Base-by-base conservation (phyloP, 345 rosid species). In the Eucalyptus sp. region DNA sequence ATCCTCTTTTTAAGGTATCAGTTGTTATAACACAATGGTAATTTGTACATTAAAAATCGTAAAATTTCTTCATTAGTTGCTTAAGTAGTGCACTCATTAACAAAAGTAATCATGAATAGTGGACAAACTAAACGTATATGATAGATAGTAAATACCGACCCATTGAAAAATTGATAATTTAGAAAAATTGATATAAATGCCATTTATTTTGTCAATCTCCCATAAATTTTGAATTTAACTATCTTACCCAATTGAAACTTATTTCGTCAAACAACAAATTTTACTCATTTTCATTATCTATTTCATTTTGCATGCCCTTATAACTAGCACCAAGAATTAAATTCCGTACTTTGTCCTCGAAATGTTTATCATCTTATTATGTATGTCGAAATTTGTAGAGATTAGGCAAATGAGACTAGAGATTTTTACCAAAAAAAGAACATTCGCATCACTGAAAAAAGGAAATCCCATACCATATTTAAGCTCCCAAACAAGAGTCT, bases 311-410 rank as follows among this genome's bases (percentile, higher is more conserved):
- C 0, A 1, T 17, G 44, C 7, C 7, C 24, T 9, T 71, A 33
- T 33, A 16, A 16, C 22, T 14, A 8, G 5, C 10, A 1, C 4
- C 3, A 4, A 71, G 24, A 18, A 71, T 37, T 22, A 71, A 71
- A 71, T 3, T 33, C 3, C 0, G 1, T 7, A 68, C 0, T 1
- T 18, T 3, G 24, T 2, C 13, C 13, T 33, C 3, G 0, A 71
- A 68, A 33, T 33, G 25, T 17, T 33, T 71, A 9, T 0, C 2
- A 20, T 9, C 44, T 33, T 33, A 16, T 68, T 33, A 33, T 9
- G 13, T 33, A 18, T 5, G 1, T 17, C 4, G 13, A 33, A 9
- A 18, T 71, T 33, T 71, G 24, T 44, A 17, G 2, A 68, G 2
- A 71, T 9, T 17, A 9, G 13, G 13, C 7, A 33, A 5, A 33